A percentile compares a stretch with the other conserved stretches of the same genome.
Conservation (phyloP, 2,329 filamentous ascomycete genomes). For the Xylaria sp. region DNA sequence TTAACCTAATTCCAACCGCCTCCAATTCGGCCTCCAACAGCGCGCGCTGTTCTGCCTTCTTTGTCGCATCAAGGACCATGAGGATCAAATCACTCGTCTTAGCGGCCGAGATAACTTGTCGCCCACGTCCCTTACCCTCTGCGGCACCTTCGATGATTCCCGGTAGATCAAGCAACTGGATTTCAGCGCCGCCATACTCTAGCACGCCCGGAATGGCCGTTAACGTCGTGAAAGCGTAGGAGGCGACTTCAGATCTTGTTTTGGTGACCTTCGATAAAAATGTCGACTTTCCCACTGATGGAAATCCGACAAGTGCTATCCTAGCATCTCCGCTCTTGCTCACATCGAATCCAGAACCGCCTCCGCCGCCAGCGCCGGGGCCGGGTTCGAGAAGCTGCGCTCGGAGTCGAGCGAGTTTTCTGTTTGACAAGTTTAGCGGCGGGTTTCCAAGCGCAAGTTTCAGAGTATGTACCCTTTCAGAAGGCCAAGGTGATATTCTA, state of each 20-base stretch:
- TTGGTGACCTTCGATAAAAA: conserved; percentile 99
- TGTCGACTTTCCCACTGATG: conserved; percentile 97
- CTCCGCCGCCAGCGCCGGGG: conserved; percentile 79
- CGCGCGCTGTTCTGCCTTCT: conserved; percentile 90
- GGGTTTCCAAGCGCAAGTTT: background rate
- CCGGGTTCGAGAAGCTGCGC: conserved; percentile 93
- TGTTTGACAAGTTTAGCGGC: conserved; percentile 52
- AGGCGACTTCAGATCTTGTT: conserved; percentile 94
- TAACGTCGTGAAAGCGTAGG: conserved; percentile 96
- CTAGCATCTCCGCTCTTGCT: conserved; percentile 96
- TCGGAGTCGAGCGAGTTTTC: conserved; percentile 93
- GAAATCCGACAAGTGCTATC: conserved; percentile 98
- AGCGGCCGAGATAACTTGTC: conserved; percentile 96
- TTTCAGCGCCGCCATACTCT: conserved; percentile 97
- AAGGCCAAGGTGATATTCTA: conserved; percentile 97
- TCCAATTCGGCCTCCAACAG: conserved; percentile 92
- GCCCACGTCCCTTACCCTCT: conserved; percentile 93
- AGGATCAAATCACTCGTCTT: conserved; percentile 98
- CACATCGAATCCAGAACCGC: conserved; percentile 89
- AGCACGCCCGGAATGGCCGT: conserved; percentile 97
- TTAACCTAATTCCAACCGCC: conserved; percentile 92
- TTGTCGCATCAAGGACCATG: conserved; percentile 97
- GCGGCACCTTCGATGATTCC: conserved; percentile 98
- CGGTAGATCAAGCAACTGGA: conserved; percentile 95
- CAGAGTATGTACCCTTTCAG: conserved; percentile 82